Evolutionary conservation across 352 stramenopile species (phyloP), one percentile per base, ranked within the genome.

Genomic region (Phytopythium delawarense): DNA sequence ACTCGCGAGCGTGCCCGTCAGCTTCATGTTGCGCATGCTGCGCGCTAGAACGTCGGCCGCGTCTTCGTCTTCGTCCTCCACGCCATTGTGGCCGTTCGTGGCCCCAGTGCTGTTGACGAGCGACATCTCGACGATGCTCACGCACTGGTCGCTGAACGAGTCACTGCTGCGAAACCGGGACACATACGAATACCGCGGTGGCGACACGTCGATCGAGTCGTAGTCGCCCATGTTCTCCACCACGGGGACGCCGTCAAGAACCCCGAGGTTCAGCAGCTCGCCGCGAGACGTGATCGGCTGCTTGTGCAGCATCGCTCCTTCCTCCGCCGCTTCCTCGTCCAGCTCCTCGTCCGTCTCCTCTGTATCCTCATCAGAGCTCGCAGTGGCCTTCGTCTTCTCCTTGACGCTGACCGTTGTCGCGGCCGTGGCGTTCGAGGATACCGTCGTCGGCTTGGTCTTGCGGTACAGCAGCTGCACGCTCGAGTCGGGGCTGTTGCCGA

Each of bases 111-210:
- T 79, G 35, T 92, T 86, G 32, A 78, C 64, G 7, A 92, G 69
- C 37, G 72, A 72, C 70, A 94, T 79, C 68, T 94, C 81, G 28
- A 94, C 74, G 44, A 91, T 90, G 59, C 84, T 92, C 51, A 92
- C 77, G 61, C 85, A 94, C 59, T 92, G 85, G 56, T 94, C 85
- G 50, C 82, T 91, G 62, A 90, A 89, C 53, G 85, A 90, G 60
- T 92, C 79, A 60, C 79, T 89, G 57, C 78, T 91, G 44, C 85
- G 81, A 67, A 94, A 91, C 8, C 85, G 78, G 42, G 80, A 89
- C 2, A 87, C 76, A 62, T 89, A 92, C 64, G 85, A 80, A 54
- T 92, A 92, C 20, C 79, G 78, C 13, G 82, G 85, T n/a, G 85
- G 85, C 28, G 85, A 94, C 16, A 94, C 79, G 49, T 94, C 83